Conservation (phyloP, 805 yeast genomes). For the Zygosaccharomyces bailii region DNA sequence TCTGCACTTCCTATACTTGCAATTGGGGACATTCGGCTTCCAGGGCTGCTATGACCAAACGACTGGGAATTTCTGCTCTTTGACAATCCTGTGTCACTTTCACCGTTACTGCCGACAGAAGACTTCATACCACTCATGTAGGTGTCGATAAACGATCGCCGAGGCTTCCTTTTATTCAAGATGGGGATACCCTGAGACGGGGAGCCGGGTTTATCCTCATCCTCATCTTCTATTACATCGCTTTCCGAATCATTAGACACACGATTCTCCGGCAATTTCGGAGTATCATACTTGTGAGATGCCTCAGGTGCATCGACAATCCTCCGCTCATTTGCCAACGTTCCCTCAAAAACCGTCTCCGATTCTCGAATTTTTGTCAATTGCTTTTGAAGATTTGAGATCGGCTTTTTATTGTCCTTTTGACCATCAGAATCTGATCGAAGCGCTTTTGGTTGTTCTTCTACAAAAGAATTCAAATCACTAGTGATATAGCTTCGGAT, state of each 20-base stretch:
- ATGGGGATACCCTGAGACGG: slow-evolving; percentile 24
- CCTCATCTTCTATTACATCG: slow-evolving; percentile 10
- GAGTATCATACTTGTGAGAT: neutral
- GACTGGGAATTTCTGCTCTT: slow-evolving; percentile 13
- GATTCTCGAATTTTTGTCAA: slow-evolving; percentile 5
- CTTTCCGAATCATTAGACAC: slow-evolving; percentile 7
- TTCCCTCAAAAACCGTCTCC: neutral
- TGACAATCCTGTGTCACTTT: slow-evolving; percentile 9
- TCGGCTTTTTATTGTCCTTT: slow-evolving; percentile 1
- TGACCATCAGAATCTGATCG: slow-evolving; percentile 13
- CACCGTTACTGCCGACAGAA: slow-evolving; percentile 20
- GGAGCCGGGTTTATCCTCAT: slow-evolving; percentile 17
- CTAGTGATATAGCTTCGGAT: slow-evolving; percentile 24
- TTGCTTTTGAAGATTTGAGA: slow-evolving; percentile 13
- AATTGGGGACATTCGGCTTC: slow-evolving; percentile 18
- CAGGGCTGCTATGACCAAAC: slow-evolving; percentile 20
- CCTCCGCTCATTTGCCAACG: neutral
- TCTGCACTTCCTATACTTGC: slow-evolving; percentile 11
- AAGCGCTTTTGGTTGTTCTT: slow-evolving; percentile 25
- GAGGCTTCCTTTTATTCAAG: slow-evolving; percentile 19
- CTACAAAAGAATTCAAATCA: slow-evolving; percentile 29
- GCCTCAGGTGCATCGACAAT: neutral
- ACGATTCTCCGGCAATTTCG: neutral
- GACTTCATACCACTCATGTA: slow-evolving; percentile 29
- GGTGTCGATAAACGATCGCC: slow-evolving; percentile 34